Evolutionary conservation across 2,329 filamentous ascomycete genomes (phyloP), one percentile per base, ranked within the genome.

Genomic region (Aspergillus awamori): DNA sequence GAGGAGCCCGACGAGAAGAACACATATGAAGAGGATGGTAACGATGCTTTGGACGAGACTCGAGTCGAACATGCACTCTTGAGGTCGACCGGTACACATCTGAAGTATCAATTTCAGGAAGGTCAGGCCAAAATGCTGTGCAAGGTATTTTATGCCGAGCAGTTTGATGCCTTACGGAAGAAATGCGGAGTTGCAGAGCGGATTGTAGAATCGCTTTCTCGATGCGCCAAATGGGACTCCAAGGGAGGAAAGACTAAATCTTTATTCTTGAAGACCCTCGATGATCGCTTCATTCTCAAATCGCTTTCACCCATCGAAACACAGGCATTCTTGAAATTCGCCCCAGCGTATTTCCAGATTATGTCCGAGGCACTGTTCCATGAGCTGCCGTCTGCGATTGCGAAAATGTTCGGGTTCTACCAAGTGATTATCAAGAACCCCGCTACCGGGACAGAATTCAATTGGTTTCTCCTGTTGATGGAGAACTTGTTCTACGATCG

Each of bases 371-470:
- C 93, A 6, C 83, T 99, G 15, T 99, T 99, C 80, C 93, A 97
- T 70, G 93, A 94, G 68, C 83, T 99, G 2, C 95, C 95, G 0
- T 96, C 92, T 1, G 95, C 97, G 45, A 99, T 99, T 71, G 95
- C 95, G 30, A 99, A 99, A 80, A 99, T 99, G 95, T 87, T 99
- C 57, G 95, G 95, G 0, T 96, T 99, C 75, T 99, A 97, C 80
- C 94, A 98, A 70, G 90, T 99, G 53, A 90, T 94, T 66, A 97
- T 99, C 79, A 97, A 96, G 80, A 98, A 98, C 69, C 92, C 95
- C 0, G 83, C 86, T 17, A 97, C 93, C 0, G 93, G 93, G 53
- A 91, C 91, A 0, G 95, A 99, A 74, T 94, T 97, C 76, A 96
- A 96, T 74, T 92, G 94, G 77, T 96, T 96, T 76, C 84, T 99